These are phyloP conservation scores for Candida berthetii DNA, from an alignment of 805 yeast genomes.

Conservation along the genomic window DNA sequence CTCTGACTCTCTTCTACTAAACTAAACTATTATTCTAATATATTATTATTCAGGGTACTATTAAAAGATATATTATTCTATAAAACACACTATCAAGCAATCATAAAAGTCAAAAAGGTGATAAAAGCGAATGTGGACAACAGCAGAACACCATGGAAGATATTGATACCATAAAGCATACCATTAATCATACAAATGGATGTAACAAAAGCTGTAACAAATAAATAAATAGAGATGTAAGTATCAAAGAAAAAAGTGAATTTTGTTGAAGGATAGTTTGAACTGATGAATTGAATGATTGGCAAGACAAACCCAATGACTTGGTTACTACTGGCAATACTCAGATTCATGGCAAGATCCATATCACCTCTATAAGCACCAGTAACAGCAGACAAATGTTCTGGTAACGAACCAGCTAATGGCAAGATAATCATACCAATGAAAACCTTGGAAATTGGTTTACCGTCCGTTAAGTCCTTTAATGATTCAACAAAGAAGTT, in stretches of 20 bases:
- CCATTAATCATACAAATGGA: slow-evolving; percentile 2
- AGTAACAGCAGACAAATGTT: slow-evolving; percentile 14
- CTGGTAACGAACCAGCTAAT: slow-evolving; percentile 18
- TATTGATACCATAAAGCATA: slow-evolving; percentile 3
- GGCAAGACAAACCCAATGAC: slow-evolving; percentile 17
- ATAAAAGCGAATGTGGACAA: slow-evolving; percentile 2
- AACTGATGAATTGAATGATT: slow-evolving; percentile 16
- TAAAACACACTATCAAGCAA: too few species aligned
- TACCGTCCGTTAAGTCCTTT: slow-evolving; percentile 13
- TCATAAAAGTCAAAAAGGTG: slow-evolving; percentile 1
- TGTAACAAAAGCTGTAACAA: slow-evolving; percentile 2
- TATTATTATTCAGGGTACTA: too few species aligned
- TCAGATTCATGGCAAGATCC: slow-evolving; percentile 13
- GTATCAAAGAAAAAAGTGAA: slow-evolving; percentile 11
- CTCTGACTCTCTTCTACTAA: too few species aligned
- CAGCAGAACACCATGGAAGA: slow-evolving; percentile 4
- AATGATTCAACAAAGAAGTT: slow-evolving; percentile 17
- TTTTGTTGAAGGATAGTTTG: slow-evolving; percentile 12
- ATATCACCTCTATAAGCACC: slow-evolving; percentile 16
- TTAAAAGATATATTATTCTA: too few species aligned
- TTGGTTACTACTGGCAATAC: slow-evolving; percentile 16
- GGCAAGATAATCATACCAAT: slow-evolving; percentile 17
- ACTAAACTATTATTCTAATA: too few species aligned
- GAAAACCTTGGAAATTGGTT: slow-evolving; percentile 15
- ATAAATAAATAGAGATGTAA: slow-evolving; percentile 4